A percentile compares a stretch with the other conserved stretches of the same genome.
Evolutionary conservation across 169 alveolate species (phyloP).

Genomic region (Plasmodium yoelii): DNA sequence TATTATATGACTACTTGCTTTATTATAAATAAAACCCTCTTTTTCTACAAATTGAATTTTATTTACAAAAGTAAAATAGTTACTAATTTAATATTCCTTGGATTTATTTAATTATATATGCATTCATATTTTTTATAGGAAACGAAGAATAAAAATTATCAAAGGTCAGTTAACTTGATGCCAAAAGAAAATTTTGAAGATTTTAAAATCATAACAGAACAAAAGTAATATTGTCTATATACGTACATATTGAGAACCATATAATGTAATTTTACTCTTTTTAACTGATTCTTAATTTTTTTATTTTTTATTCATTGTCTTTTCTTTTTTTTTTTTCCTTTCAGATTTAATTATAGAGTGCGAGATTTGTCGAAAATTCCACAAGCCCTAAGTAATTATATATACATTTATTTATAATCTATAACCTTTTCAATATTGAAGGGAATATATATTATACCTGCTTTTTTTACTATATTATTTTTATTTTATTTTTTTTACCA

Average conservation of each 20-base stretch:
- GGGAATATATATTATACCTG: not conserved
- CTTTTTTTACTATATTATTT: not conserved
- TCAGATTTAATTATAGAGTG: slow-evolving; percentile 51
- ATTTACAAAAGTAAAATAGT: not conserved
- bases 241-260: not conserved
- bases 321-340: not conserved
- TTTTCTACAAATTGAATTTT: not conserved
- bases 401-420: not conserved
- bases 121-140: slow-evolving; percentile 17
- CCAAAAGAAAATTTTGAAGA: slow-evolving; percentile 66
- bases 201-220: slow-evolving; percentile 39
- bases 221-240: slow-evolving; percentile 21
- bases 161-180: slow-evolving; percentile 53
- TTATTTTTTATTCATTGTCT: not conserved
- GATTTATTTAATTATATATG: too few species aligned
- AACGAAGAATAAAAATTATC: slow-evolving; percentile 64
- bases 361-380: slow-evolving; percentile 51
- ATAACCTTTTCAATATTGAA: not conserved
- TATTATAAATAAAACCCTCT: not conserved
- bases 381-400: slow-evolving; percentile 54
- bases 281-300: not conserved
- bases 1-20: not conserved
- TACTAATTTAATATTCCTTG: too few species aligned
- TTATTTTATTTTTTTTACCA: not conserved
- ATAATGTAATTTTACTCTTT: not conserved